Evolutionary conservation across 345 rosid genomes (phyloP).

Genomic region (Syzygium jambos): DNA sequence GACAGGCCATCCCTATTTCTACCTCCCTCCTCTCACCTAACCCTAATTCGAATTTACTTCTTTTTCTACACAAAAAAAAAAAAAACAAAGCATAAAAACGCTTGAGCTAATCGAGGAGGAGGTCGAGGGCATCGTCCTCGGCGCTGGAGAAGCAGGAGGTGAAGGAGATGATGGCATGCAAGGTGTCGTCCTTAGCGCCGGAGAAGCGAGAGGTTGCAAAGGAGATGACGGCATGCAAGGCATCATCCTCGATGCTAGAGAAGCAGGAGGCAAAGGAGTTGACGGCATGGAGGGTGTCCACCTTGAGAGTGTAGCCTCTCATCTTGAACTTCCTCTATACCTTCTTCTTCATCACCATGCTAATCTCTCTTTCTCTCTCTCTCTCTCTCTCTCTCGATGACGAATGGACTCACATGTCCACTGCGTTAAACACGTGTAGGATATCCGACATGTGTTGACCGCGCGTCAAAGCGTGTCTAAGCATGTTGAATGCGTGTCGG

Average conservation of each 20-base stretch:
- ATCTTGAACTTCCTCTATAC: slow-evolving; percentile 68
- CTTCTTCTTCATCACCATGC: slow-evolving; percentile 38
- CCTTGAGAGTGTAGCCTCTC: slow-evolving; percentile 62
- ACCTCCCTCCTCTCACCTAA: too few species aligned
- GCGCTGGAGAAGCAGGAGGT: slow-evolving; percentile 48
- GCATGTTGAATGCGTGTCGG: too few species aligned
- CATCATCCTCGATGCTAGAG: slow-evolving; percentile 55
- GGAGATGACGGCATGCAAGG: slow-evolving; percentile 42
- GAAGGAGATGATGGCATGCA: slow-evolving; percentile 52
- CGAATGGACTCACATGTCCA: too few species aligned
- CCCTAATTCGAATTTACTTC: too few species aligned
- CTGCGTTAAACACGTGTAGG: too few species aligned
- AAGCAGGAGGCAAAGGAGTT: slow-evolving; percentile 51
- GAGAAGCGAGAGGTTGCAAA: slow-evolving; percentile 16
- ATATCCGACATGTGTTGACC: too few species aligned
- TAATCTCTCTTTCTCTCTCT: neutral
- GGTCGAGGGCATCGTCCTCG: slow-evolving; percentile 65
- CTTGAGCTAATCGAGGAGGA: slow-evolving; percentile 65
- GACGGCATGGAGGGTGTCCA: slow-evolving; percentile 64
- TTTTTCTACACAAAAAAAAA: too few species aligned
- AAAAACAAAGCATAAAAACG: too few species aligned
- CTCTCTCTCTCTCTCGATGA: neutral
- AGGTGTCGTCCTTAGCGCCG: slow-evolving; percentile 27
- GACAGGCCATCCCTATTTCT: too few species aligned
- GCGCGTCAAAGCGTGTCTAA: too few species aligned